phyloP scores from a whole-genome alignment of 352 stramenopile species.

The Phytophthora pinifolia region DNA sequence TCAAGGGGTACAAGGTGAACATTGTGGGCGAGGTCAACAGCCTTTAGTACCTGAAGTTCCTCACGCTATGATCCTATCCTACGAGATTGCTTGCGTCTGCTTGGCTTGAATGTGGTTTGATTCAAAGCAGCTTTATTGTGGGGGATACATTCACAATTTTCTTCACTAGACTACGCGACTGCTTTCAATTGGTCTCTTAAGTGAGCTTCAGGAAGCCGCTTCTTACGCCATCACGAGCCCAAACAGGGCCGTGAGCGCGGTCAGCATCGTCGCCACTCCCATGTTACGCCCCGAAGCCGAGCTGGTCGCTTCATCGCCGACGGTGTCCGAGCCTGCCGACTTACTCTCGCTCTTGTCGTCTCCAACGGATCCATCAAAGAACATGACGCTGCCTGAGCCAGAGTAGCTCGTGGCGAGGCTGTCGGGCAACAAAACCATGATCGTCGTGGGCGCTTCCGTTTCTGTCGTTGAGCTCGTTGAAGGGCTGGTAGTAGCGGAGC shows the following conservation, averaged over 20 bases:
- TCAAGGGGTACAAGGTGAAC: conserved; percentile 81
- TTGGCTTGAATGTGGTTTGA: conserved; percentile 2
- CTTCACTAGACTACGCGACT: conserved; percentile 18
- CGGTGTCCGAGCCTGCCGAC: conserved; percentile 16
- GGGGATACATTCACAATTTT: conserved; percentile 17
- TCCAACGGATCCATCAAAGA: conserved; percentile 30
- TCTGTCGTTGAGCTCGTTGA: conserved; percentile 21
- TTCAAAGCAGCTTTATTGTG: conserved; percentile 22
- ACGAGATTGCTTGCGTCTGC: too few relatives aligned
- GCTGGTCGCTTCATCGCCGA: conserved; percentile 18
- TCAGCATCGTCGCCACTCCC: conserved; percentile 15
- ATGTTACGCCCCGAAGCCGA: conserved; percentile 12
- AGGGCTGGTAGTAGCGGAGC: conserved; percentile 18
- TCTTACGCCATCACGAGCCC: conserved; percentile 22
- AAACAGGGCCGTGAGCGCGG: conserved; percentile 21
- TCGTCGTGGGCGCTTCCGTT: conserved; percentile 43
- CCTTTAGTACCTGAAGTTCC: conserved; percentile 31
- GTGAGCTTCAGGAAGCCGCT: not conserved
- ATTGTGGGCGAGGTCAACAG: conserved; percentile 84
- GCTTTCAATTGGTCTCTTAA: conserved; percentile 4
- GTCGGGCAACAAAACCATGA: conserved; percentile 59
- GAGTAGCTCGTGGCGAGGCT: conserved; percentile 46
- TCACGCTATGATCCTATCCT: too few relatives aligned
- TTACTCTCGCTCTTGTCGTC: conserved; percentile 20
- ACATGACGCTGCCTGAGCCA: conserved; percentile 49